A percentile compares a stretch with the other conserved stretches of the same genome.
Evolutionary conservation across 2,329 filamentous ascomycete genomes (phyloP).

Genomic region (Lasiodiplodia gonubiensis): DNA sequence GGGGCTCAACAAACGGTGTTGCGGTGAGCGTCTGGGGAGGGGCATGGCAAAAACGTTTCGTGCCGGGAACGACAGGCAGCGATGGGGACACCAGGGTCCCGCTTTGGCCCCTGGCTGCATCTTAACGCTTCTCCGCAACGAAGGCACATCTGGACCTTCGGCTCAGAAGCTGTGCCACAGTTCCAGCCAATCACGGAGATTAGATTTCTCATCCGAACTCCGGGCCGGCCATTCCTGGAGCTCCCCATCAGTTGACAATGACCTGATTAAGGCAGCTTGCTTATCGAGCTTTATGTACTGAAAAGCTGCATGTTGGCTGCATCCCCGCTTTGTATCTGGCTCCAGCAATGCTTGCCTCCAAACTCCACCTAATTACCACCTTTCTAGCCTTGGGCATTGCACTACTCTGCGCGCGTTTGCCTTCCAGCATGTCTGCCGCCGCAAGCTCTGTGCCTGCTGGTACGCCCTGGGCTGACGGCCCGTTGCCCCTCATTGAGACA

Average conservation of each 20-base stretch:
- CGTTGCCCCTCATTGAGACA: constrained; percentile 38
- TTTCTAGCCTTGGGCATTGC: constrained; percentile 11
- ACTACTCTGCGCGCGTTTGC: constrained; percentile 15
- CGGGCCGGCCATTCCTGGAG: constrained; percentile 20
- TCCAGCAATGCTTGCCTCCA: constrained; percentile 14
- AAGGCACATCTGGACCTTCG: background rate
- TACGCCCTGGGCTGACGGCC: constrained; percentile 41
- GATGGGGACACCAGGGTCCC: background rate
- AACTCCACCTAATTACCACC: background rate
- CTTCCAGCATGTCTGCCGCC: constrained; percentile 15
- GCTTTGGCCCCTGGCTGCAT: background rate
- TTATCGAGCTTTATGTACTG: constrained; percentile 15
- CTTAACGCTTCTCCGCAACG: constrained; percentile 6
- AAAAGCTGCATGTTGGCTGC: constrained; percentile 11
- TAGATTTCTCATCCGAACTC: constrained; percentile 27
- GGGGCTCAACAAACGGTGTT: background rate
- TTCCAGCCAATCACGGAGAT: constrained; percentile 24
- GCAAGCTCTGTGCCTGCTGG: constrained; percentile 11
- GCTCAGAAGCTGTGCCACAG: background rate
- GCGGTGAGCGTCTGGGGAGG: background rate
- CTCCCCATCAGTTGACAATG: constrained; percentile 23
- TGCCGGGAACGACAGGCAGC: background rate
- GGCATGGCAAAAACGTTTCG: background rate
- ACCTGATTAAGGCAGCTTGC: constrained; percentile 12
- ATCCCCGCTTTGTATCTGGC: background rate